Conservation (phyloP, 2,329 filamentous ascomycete species). For the Diaporthe caulivora region DNA sequence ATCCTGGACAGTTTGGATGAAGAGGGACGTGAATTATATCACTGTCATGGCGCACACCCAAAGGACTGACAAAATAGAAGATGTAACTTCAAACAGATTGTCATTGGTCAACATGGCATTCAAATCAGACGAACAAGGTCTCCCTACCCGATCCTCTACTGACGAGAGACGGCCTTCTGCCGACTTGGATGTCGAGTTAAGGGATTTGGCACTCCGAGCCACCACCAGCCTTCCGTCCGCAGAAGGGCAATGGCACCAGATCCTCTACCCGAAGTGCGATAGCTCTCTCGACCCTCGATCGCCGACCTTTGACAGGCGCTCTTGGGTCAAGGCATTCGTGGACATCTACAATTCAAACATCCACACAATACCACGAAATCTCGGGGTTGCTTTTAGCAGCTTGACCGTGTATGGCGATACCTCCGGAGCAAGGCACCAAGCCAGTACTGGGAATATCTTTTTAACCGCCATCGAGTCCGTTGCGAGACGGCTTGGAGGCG, state of each 20-base stretch:
- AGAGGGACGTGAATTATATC: not conserved
- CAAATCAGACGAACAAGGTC: not conserved
- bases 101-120: not conserved
- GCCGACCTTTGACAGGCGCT: slow-evolving; percentile 11
- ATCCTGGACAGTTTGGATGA: not conserved
- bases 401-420: not conserved
- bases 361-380: not conserved
- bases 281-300: not conserved
- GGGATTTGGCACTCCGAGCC: slow-evolving; percentile 10
- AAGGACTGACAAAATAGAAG: not conserved
- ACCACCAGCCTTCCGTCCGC: not conserved
- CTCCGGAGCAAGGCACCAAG: not conserved
- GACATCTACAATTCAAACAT: slow-evolving; percentile 13
- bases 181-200: not conserved
- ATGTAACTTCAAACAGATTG: not conserved
- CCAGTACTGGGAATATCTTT: slow-evolving; percentile 1
- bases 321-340: slow-evolving; percentile 8
- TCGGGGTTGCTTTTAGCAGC: not conserved
- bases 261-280: not conserved
- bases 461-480: not conserved
- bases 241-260: not conserved
- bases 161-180: not conserved
- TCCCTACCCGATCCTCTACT: not conserved
- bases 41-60: not conserved
- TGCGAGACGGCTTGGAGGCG: not conserved